Conservation (phyloP, 2,329 filamentous ascomycete genomes). For the Fusarium praegraminearum region DNA sequence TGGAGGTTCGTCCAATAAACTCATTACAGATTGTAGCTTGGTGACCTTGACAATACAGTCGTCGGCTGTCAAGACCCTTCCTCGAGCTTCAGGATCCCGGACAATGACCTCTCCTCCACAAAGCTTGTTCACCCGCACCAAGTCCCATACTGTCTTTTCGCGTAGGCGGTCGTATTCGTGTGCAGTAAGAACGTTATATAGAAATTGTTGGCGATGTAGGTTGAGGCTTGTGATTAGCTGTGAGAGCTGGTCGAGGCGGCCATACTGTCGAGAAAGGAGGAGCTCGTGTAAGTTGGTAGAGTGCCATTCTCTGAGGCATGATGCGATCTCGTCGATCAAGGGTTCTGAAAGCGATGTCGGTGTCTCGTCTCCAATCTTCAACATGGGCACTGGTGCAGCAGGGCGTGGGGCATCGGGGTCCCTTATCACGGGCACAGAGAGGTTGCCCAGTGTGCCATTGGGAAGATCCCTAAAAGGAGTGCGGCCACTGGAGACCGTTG, state of each 20-base stretch:
- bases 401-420: slow-evolving; percentile 80
- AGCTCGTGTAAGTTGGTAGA: slow-evolving; percentile 96
- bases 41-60: slow-evolving; percentile 94
- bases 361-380: slow-evolving; percentile 97
- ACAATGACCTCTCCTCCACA: slow-evolving; percentile 95
- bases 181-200: slow-evolving; percentile 92
- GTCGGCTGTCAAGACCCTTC: slow-evolving; percentile 88
- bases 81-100: slow-evolving; percentile 84
- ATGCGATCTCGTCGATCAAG: slow-evolving; percentile 96
- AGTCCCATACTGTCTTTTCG: slow-evolving; percentile 93
- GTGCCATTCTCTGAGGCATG: slow-evolving; percentile 97
- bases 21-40: slow-evolving; percentile 94
- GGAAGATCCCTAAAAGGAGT: slow-evolving; percentile 53
- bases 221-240: slow-evolving; percentile 86
- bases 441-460: slow-evolving; percentile 56
- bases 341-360: slow-evolving; percentile 90
- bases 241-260: slow-evolving; percentile 82
- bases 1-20: slow-evolving; percentile 86
- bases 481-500: slow-evolving; percentile 44
- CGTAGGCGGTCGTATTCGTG: slow-evolving; percentile 85
- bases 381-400: slow-evolving; percentile 92
- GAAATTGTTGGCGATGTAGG: slow-evolving; percentile 85
- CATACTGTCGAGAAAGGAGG: slow-evolving; percentile 84
- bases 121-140: slow-evolving; percentile 94
- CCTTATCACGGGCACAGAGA: slow-evolving; percentile 65